These are phyloP conservation scores for Coleophoma crateriformis DNA, from an alignment of 2,329 filamentous ascomycete genomes.

Conservation along the genomic window DNA sequence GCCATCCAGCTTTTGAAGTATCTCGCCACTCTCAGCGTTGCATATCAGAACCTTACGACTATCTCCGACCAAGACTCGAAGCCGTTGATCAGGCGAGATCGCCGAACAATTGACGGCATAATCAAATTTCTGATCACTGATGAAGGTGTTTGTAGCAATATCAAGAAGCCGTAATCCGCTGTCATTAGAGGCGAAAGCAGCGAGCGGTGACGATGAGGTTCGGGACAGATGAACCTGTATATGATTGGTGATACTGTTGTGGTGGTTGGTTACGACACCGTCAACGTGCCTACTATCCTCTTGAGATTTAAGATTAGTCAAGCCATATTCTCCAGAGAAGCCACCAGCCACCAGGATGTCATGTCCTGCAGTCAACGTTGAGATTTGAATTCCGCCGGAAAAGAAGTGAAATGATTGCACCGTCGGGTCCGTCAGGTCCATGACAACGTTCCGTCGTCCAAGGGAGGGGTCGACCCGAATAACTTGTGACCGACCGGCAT, in stretches of 20 bases:
- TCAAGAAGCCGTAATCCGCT: conserved; percentile 53
- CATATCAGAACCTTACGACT: conserved; percentile 59
- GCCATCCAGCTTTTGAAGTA: conserved; percentile 51
- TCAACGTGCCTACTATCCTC: conserved; percentile 24
- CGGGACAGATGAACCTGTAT: conserved; percentile 51
- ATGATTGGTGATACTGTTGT: conserved; percentile 60
- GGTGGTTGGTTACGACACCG: conserved; percentile 39
- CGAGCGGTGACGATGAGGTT: conserved; percentile 44
- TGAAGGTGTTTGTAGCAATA: conserved; percentile 51
- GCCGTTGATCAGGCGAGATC: conserved; percentile 63
- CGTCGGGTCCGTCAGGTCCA: conserved; percentile 22
- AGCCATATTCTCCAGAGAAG: conserved; percentile 31
- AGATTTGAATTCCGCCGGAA: conserved; percentile 21
- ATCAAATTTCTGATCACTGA: conserved; percentile 47
- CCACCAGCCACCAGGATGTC: conserved; percentile 32
- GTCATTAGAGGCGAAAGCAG: conserved; percentile 61
- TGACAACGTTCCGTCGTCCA: conserved; percentile 24
- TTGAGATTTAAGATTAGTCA: conserved; percentile 25
- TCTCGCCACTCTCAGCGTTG: conserved; percentile 60
- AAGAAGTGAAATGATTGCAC: conserved; percentile 17
- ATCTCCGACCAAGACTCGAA: conserved; percentile 72
- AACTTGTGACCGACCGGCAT: conserved; percentile 45
- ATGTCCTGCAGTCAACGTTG: conserved; percentile 26
- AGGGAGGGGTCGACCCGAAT: conserved; percentile 43
- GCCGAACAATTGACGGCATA: conserved; percentile 69